A percentile compares a stretch with the other conserved stretches of the same genome.
Conservation (phyloP, 2,329 filamentous ascomycete genomes). For the Colletotrichum higginsianum region DNA sequence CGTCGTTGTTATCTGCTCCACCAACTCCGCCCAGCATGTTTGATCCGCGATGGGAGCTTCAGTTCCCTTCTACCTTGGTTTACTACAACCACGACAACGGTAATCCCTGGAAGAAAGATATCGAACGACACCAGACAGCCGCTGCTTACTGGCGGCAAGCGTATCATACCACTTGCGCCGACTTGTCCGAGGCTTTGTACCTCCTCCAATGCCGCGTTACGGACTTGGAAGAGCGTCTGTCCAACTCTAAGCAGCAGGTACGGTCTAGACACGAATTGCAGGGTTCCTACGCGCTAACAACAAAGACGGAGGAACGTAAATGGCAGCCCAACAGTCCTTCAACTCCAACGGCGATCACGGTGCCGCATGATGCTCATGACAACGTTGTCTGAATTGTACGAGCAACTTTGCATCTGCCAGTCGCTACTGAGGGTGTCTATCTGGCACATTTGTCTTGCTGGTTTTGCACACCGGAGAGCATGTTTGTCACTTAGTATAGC, state of each 20-base stretch:
- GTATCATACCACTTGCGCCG: not conserved
- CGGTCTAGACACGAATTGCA: too few species aligned
- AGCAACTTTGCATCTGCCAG: too few species aligned
- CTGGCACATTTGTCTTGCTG: too few species aligned
- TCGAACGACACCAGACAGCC: not conserved
- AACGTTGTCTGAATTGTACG: too few species aligned
- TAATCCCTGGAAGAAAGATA: not conserved
- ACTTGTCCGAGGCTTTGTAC: slow-evolving; percentile 2
- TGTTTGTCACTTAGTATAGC: too few species aligned
- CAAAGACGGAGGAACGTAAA: too few species aligned
- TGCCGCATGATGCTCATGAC: too few species aligned
- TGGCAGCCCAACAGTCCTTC: too few species aligned
- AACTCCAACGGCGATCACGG: too few species aligned
- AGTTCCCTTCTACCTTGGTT: not conserved
- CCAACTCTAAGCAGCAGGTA: not conserved
- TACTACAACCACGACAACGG: not conserved
- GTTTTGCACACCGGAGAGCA: too few species aligned
- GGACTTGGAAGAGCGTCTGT: not conserved
- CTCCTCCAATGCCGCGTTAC: not conserved
- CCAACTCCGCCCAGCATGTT: slow-evolving; percentile 1
- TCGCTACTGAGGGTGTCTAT: too few species aligned
- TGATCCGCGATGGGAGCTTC: not conserved
- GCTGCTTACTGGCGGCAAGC: slow-evolving; percentile 1
- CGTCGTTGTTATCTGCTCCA: not conserved
- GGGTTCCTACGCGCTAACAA: too few species aligned